phyloP scores from a whole-genome alignment of 768 basidiomycete species.

The Serendipita sp. region DNA sequence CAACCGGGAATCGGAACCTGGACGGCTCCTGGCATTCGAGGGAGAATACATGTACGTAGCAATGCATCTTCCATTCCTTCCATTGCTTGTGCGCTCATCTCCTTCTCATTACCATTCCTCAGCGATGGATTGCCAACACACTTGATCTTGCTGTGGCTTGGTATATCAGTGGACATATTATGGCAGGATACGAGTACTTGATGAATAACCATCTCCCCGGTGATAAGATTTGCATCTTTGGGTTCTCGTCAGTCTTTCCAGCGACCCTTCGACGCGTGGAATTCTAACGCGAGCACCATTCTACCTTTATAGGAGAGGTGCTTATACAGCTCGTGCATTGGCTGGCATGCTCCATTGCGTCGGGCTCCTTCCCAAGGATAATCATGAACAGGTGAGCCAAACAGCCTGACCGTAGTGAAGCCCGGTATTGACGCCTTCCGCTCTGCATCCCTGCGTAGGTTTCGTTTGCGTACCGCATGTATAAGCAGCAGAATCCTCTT shows the following conservation, averaged over 20 bases:
- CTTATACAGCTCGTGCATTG: slow-evolving; percentile 56
- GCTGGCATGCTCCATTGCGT: slow-evolving; percentile 45
- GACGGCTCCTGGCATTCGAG: slow-evolving; percentile 50
- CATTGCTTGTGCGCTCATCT: no score
- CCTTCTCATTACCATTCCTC: no score
- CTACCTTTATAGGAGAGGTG: slow-evolving; percentile 32
- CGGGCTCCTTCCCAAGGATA: background rate
- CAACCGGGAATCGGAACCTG: slow-evolving; percentile 35
- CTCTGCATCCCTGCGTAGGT: no score
- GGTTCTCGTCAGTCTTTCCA: slow-evolving; percentile 41
- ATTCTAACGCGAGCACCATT: background rate
- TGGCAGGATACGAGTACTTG: background rate
- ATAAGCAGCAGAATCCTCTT: slow-evolving; percentile 23
- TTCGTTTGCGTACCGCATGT: slow-evolving; percentile 61
- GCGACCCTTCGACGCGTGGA: background rate
- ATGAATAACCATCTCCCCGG: slow-evolving; percentile 2
- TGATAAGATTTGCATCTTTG: slow-evolving; percentile 70
- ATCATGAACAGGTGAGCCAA: slow-evolving; percentile 38
- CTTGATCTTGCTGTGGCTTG: slow-evolving; percentile 60
- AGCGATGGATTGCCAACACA: slow-evolving; percentile 38
- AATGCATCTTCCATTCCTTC: no score
- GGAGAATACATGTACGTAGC: slow-evolving; percentile 26
- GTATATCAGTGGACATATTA: slow-evolving; percentile 23
- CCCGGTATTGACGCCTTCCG: no score
- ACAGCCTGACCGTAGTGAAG: no score